Conservation (phyloP, 2,329 filamentous ascomycete genomes). For the Hymenoscyphus fructigenus region DNA sequence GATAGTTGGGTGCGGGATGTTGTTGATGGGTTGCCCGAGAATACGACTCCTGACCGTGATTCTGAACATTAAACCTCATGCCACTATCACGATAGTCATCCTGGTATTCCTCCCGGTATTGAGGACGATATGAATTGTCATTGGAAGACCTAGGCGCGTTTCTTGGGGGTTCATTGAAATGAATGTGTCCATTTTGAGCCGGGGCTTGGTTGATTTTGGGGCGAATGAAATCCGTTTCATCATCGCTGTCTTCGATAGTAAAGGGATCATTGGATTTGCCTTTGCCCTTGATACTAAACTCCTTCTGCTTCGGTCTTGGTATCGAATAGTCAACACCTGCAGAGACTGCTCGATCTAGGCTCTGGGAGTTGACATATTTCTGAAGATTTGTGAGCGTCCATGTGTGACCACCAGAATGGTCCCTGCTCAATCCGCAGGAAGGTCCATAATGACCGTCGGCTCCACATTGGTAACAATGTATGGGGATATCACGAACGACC, state of each 20-base stretch:
- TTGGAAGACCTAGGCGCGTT: neutral
- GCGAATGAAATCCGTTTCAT: constrained; percentile 33
- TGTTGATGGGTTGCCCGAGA: neutral
- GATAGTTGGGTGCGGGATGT: neutral
- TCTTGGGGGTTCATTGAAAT: constrained; percentile 14
- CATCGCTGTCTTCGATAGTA: constrained; percentile 32
- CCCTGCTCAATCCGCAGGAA: constrained; percentile 47
- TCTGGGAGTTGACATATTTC: constrained; percentile 50
- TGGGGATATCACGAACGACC: constrained; percentile 50
- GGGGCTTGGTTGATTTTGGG: constrained; percentile 25
- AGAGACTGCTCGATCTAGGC: constrained; percentile 32
- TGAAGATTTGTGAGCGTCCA: constrained; percentile 53
- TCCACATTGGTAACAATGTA: constrained; percentile 59
- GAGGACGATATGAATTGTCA: constrained; percentile 4
- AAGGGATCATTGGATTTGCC: constrained; percentile 32
- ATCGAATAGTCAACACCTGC: constrained; percentile 33
- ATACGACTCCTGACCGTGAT: neutral
- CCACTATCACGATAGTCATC: constrained; percentile 3
- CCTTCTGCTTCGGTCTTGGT: constrained; percentile 17
- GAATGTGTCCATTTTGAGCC: constrained; percentile 21
- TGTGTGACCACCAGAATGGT: constrained; percentile 42
- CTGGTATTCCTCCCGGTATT: too few species aligned
- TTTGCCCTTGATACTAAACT: constrained; percentile 35
- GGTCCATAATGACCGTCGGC: constrained; percentile 53
- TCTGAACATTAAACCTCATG: constrained; percentile 1